Percentiles rank a stretch among this genome's conserved stretches.
Conservation (phyloP, 2,329 filamentous ascomycete genomes). For the Rhynchosporium secalis region DNA sequence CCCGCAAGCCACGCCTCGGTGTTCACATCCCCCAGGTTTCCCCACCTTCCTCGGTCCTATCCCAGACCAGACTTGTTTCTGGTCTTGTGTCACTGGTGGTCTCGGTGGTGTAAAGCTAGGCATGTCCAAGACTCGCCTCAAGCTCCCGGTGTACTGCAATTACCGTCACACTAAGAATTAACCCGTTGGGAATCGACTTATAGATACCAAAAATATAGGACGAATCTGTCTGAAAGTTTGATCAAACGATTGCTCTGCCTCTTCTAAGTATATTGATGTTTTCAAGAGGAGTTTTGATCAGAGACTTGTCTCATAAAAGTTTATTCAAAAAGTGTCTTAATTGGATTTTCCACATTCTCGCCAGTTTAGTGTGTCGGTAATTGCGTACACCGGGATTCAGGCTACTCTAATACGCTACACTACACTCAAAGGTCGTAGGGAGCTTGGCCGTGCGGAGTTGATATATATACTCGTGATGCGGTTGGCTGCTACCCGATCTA, state of each 20-base stretch:
- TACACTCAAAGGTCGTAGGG: background rate
- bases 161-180: background rate
- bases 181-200: background rate
- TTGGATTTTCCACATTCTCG: no score
- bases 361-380: no score
- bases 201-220: no score
- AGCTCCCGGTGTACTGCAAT: background rate
- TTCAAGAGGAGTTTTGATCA: no score
- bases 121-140: background rate
- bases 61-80: background rate
- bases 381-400: no score
- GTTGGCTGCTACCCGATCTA: constrained; percentile 3
- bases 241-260: no score
- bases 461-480: background rate
- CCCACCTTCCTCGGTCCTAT: constrained; percentile 2
- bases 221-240: no score
- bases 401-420: background rate
- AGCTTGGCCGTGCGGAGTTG: background rate
- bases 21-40: background rate
- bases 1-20: constrained; percentile 6
- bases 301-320: no score
- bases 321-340: no score
- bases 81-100: no score
- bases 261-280: no score
- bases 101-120: no score